These are phyloP conservation scores for Dendryphion nanum DNA, from an alignment of 2,329 filamentous ascomycete genomes.

Conservation along the genomic window DNA sequence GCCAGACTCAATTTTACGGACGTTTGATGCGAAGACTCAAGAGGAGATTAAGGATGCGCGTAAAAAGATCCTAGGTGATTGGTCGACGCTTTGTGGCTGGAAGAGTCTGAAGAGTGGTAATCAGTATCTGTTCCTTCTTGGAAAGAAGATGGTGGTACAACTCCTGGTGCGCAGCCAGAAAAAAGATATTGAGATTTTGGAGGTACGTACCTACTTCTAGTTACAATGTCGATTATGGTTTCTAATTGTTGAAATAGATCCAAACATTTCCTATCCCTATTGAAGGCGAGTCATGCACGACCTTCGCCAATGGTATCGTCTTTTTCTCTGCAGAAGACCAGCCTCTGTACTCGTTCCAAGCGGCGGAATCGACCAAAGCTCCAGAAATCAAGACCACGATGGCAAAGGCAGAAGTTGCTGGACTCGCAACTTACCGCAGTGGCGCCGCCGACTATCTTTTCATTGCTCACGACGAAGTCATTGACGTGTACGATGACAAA, in stretches of 20 bases:
- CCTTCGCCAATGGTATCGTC: conserved; percentile 17
- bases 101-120: conserved; percentile 22
- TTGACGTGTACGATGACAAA: conserved; percentile 22
- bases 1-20: conserved; percentile 24
- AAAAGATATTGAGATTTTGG: conserved; percentile 19
- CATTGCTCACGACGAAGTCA: conserved; percentile 20
- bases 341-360: conserved; percentile 30
- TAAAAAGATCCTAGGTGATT: conserved; percentile 27
- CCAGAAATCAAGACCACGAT: conserved; percentile 16
- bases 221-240: background rate
- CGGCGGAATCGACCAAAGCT: conserved; percentile 16
- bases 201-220: conserved; percentile 11
- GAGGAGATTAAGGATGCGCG: conserved; percentile 15
- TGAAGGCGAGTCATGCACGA: conserved; percentile 25
- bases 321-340: conserved; percentile 27
- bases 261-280: conserved; percentile 28
- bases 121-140: conserved; percentile 29
- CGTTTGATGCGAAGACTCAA: conserved; percentile 20
- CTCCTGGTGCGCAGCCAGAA: conserved; percentile 15
- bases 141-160: conserved; percentile 29
- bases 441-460: conserved; percentile 19
- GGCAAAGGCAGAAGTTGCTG: conserved; percentile 17
- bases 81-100: conserved; percentile 30
- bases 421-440: conserved; percentile 21
- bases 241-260: conserved; percentile 14